Evolutionary conservation across 768 basidiomycete species (phyloP), one percentile per base, ranked within the genome.

Genomic region (Amanita thiersii): DNA sequence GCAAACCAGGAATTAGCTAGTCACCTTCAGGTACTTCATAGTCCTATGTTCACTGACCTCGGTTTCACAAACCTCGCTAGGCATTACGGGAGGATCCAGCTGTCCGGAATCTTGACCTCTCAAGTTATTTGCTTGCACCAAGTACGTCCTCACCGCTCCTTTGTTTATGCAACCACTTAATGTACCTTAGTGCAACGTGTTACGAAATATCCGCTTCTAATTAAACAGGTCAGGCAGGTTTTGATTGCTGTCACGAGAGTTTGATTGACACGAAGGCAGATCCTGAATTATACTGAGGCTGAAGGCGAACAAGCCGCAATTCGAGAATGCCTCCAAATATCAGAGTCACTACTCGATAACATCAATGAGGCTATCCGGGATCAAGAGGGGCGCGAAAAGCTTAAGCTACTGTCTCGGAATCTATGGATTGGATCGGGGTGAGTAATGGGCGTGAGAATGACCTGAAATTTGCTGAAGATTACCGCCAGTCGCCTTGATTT

Each of bases 321-420:
- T 39, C 60, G 69, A 1, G 55, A 58, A 0, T 71, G 86, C 0
- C 70, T 86, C 1, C 60, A 69, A 5, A 75, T 69, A 10, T 75
- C 89, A 0, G 89, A 94, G 63, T 65, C 62, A 8, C 77, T 92
- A 5, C 70, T 97, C 0, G 73, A 68, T 6, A 65, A 76, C 26
- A 92, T 97, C 56, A 99, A 98, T 55, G 93, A 96, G 56, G 69
- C 79, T 2, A 86, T 98, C 19, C 72, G 93, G 3, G 77, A 86
- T 14, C 83, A 82, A 43, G 92, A 98, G 59, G 80, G 83, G 1
- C 60, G 67, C 6, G 87, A 88, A 49, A 75, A 83, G n/a, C 66
- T 99, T 1, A 70, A 69, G 34, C 66, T 64, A 17, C 72, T 97
- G 24, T 90, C 86, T 11, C 76, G 84, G 44, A 65, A 86, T 52